These are phyloP conservation scores for Rasamsonia emersonii DNA, from an alignment of 2,329 filamentous ascomycete genomes.

Conservation along the genomic window DNA sequence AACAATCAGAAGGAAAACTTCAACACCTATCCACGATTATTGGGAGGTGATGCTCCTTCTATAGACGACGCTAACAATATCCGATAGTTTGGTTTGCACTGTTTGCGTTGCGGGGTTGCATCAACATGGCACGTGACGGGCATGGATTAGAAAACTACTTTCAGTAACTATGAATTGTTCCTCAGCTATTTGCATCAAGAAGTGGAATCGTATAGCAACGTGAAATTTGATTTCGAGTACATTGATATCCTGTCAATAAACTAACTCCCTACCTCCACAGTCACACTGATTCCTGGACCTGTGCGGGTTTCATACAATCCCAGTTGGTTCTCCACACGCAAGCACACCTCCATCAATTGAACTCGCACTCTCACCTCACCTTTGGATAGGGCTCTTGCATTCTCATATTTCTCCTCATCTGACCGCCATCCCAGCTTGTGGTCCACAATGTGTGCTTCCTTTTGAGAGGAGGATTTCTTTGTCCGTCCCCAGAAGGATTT, in stretches of 20 bases:
- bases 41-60: no score
- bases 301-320: slow-evolving; percentile 36
- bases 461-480: slow-evolving; percentile 5
- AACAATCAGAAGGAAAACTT: no score
- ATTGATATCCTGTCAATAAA: no score
- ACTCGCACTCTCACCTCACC: slow-evolving; percentile 24
- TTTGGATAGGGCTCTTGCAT: slow-evolving; percentile 7
- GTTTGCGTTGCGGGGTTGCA: slow-evolving; percentile 11
- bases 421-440: slow-evolving; percentile 23
- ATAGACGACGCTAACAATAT: neutral
- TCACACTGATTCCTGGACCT: slow-evolving; percentile 24
- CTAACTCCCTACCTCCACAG: slow-evolving; percentile 21
- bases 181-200: no score
- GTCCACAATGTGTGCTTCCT: slow-evolving; percentile 15
- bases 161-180: no score
- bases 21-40: no score
- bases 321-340: slow-evolving; percentile 36
- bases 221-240: no score
- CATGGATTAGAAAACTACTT: neutral
- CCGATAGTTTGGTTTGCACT: slow-evolving; percentile 10
- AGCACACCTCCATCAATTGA: slow-evolving; percentile 29
- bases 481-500: slow-evolving; percentile 12
- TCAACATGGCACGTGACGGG: neutral
- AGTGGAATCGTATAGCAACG: no score
- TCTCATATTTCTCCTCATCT: slow-evolving; percentile 7